A percentile compares a stretch with the other conserved stretches of the same genome.
Evolutionary conservation across 345 rosid species (phyloP).

Genomic region (Euphorbia pulcherrima): DNA sequence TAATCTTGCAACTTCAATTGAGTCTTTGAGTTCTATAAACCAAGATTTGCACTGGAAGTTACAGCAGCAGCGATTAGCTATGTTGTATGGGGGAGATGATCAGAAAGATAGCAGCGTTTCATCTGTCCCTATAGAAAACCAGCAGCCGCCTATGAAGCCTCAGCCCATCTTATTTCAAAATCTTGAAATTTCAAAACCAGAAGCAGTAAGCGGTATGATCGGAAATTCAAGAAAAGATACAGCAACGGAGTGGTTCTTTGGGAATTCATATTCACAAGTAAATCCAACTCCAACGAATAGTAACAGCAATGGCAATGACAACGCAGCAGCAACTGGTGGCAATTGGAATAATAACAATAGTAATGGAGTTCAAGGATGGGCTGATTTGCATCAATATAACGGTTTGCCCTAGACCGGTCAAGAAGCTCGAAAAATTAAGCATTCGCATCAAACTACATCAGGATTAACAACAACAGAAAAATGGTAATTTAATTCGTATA

Average conservation of each 20-base stretch:
- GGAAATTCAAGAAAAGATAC: conserved; percentile 38
- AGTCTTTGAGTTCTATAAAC: conserved; percentile 80
- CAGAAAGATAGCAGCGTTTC: conserved; percentile 28
- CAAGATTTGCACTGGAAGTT: conserved; percentile 92
- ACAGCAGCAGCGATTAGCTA: conserved; percentile 79
- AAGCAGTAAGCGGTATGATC: conserved; percentile 10
- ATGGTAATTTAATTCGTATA: not conserved
- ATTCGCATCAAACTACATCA: too few relatives aligned
- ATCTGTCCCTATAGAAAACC: conserved; percentile 32
- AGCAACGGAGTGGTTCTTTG: conserved; percentile 71
- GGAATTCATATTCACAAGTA: conserved; percentile 44
- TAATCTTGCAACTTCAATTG: conserved; percentile 74
- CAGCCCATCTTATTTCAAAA: conserved; percentile 66
- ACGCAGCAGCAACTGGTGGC: too few relatives aligned
- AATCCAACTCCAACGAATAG: conserved; percentile 36
- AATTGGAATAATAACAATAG: too few relatives aligned
- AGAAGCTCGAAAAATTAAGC: too few relatives aligned
- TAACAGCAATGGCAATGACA: conserved; percentile 35
- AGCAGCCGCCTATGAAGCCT: conserved; percentile 42
- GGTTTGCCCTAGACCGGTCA: conserved; percentile 47
- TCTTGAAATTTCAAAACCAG: conserved; percentile 44
- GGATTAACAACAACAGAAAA: not conserved
- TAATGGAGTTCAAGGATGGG: conserved; percentile 47
- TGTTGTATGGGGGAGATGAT: conserved; percentile 51
- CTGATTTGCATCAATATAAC: conserved; percentile 43